Base-by-base conservation (phyloP, 139 green algal species). In the Chloropicon primus region DNA sequence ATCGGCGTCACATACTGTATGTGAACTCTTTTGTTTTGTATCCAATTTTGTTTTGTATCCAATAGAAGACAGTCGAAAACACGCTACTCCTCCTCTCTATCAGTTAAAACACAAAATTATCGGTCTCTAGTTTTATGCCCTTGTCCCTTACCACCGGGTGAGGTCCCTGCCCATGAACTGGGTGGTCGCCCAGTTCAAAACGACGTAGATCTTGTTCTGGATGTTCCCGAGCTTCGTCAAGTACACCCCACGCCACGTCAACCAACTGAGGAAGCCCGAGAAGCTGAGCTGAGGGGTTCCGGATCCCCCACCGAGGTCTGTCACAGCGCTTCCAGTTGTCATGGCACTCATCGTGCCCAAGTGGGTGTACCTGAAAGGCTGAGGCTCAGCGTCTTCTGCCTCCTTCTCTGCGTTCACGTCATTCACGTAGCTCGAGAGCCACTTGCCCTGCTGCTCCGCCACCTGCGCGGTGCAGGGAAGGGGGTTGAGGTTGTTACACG, bases 231-330 rank as follows among this genome's bases (percentile, higher is more conserved):
- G 83, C 1, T 88, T 79, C 0, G 91, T 96, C 21, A 96, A 84
- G 81, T 96, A 96, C 2, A 91, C 91, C 2, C 78, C 86, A 25
- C 89, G 80, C 91, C 91, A 96, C 0, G 89, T 87, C 10, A 96
- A 2, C 83, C 84, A 95, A 26, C 73, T 82, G 54, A 83, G 77
- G 54, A 92, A 89, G 21, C 89, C 86, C 0, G 78, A 80, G 75
- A 91, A 27, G 73, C 28, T 82, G 3, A 84, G 24, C 0, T 53
- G 53, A 62, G 41, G 41, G 41, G 41, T 62, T 62, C 41, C 41
- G 17, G 41, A 62, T 17, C 2, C 23, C 22, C 25, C 25, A 3
- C 29, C 29, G 25, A 79, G 22, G 23, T 79, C 75, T 10, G 74
- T 79, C 5, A 79, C 75, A 22, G 75, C 75, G 5, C 24, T 25